A percentile compares a stretch with the other conserved stretches of the same genome.
Conservation (phyloP, 2,329 filamentous ascomycete species). For the Ceratocystis papillata region DNA sequence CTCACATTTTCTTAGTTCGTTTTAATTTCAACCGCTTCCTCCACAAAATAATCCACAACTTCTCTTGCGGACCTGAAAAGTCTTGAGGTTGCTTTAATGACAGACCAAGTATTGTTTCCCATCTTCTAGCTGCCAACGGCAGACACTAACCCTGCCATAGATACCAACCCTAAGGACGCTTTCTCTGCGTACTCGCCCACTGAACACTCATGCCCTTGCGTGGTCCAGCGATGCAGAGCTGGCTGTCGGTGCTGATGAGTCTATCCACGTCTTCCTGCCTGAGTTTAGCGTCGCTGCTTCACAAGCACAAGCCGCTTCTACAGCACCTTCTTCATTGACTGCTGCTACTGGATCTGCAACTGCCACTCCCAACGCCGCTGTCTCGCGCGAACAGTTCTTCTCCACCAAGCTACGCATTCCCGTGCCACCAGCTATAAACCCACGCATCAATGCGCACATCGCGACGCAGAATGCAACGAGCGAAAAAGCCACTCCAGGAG, state of each 20-base stretch:
- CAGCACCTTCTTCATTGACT: neutral
- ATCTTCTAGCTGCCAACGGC: neutral
- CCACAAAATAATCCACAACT: neutral
- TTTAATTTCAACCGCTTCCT: neutral
- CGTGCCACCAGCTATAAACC: constrained; percentile 23
- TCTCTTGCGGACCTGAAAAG: neutral
- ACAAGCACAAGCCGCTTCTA: constrained; percentile 15
- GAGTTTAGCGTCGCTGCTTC: constrained; percentile 32
- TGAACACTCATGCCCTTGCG: constrained; percentile 36
- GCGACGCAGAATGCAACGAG: neutral
- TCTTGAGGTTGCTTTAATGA: neutral
- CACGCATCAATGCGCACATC: constrained; percentile 21
- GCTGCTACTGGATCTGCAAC: neutral
- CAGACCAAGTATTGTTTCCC: constrained; percentile 16
- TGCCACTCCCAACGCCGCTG: constrained; percentile 26
- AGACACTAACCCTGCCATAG: constrained; percentile 27
- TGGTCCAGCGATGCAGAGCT: constrained; percentile 51
- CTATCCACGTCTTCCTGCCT: constrained; percentile 42
- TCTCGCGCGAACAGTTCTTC: constrained; percentile 27
- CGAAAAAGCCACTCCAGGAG: neutral
- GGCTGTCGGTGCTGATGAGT: constrained; percentile 47
- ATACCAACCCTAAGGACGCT: constrained; percentile 41
- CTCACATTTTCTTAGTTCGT: neutral
- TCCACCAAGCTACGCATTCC: constrained; percentile 24
- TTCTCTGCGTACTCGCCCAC: constrained; percentile 35